A percentile compares a stretch with the other conserved stretches of the same genome.
phyloP scores from a whole-genome alignment of 2,329 filamentous ascomycete genomes.

The Elsinoe batatas region DNA sequence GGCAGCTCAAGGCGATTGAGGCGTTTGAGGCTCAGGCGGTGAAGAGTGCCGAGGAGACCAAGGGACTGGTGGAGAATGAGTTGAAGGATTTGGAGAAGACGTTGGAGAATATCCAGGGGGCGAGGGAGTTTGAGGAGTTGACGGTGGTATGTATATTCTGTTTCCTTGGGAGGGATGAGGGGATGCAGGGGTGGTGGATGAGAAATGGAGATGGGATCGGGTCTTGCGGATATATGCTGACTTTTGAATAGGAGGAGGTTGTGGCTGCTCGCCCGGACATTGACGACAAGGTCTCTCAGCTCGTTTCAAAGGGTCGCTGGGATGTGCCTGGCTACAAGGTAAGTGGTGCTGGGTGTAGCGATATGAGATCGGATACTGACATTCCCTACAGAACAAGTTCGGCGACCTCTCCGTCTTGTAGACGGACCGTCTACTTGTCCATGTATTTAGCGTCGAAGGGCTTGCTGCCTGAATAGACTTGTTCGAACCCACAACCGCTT shows the following conservation, averaged over 20 bases:
- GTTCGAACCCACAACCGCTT: background rate
- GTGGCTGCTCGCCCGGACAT: slow-evolving; percentile 89
- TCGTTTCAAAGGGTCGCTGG: slow-evolving; percentile 98
- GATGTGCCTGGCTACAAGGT: slow-evolving; percentile 98
- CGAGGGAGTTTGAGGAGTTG: slow-evolving; percentile 90
- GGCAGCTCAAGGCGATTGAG: slow-evolving; percentile 97
- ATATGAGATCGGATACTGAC: slow-evolving; percentile 35
- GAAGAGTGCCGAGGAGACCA: slow-evolving; percentile 94
- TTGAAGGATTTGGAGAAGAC: slow-evolving; percentile 90
- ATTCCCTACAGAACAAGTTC: slow-evolving; percentile 75
- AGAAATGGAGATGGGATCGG: background rate
- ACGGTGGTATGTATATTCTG: slow-evolving; percentile 68
- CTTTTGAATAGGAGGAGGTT: slow-evolving; percentile 67
- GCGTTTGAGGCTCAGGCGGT: slow-evolving; percentile 94
- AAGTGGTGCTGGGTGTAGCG: slow-evolving; percentile 29
- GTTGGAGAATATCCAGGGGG: slow-evolving; percentile 92
- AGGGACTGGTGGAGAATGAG: slow-evolving; percentile 90
- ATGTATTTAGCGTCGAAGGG: slow-evolving; percentile 12
- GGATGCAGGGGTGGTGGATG: background rate
- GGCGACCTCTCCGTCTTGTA: slow-evolving; percentile 93
- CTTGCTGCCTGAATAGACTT: slow-evolving; percentile 10
- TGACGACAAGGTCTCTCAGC: slow-evolving; percentile 88
- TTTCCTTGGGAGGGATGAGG: background rate
- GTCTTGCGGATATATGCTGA: slow-evolving; percentile 17
- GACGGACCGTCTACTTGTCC: slow-evolving; percentile 30